Evolutionary conservation across 768 basidiomycete species (phyloP), one percentile per base, ranked within the genome.

Genomic region (Phaeotremella fagi): DNA sequence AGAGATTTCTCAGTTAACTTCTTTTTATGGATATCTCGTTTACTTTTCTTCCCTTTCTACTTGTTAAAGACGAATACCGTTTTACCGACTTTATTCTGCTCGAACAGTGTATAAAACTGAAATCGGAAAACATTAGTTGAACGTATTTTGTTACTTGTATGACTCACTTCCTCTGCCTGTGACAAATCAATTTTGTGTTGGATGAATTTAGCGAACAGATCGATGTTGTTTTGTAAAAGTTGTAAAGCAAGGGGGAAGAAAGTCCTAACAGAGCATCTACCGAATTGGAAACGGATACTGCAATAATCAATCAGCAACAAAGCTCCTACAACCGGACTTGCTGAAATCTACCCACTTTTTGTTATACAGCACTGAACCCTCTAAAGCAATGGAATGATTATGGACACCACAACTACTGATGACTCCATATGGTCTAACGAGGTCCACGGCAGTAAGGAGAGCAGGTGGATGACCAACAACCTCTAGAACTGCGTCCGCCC

Each of bases 401-500:
- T 72, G 70, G 2, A 73, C 63, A 3, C 74, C 75, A 36, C 68
- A 60, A 22, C 57, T 61, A 23, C 60, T 62, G 44, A 76, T 60
- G 23, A 63, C 68, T 2, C 72, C 73, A 33, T 51, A 69, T 15
- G 68, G 68, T 23, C 75, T 57, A 12, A 71, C 57, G 12, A 76
- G 59, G 16, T 70, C 62, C 48, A 75, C 47, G 18, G 72, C 72
- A 27, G 59, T 61, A 6, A 49, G 35, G 27, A 73, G 54, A 0
- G 75, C 74, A 2, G 54, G 38, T 14, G 63, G 57, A 45, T 66
- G 57, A 6, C 75, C 75, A 22, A 76, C 75, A 16, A 76, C 54
- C 51, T 76, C 75, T 27, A 76, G 61, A 3, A 66, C 70, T 4
- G 67, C 72, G 51, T 76, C 74, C 1, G 73, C 68, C 0, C 75